A percentile compares a stretch with the other conserved stretches of the same genome.
These are phyloP conservation scores for Macrocybe gigantea DNA, from an alignment of 768 basidiomycete genomes.

Conservation along the genomic window DNA sequence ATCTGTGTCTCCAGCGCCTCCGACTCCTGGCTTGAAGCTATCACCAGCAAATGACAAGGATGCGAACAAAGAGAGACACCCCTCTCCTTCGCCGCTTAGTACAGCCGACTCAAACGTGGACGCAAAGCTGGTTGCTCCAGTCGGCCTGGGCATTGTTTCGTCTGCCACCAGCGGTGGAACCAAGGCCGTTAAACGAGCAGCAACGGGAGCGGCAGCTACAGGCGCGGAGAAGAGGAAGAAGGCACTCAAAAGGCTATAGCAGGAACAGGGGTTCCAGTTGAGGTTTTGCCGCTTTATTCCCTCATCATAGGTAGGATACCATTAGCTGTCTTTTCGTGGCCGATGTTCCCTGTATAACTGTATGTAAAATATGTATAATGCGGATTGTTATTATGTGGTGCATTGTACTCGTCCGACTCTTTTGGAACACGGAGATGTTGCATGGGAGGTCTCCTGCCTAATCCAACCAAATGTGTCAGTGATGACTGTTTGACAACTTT, in stretches of 20 bases:
- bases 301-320: not conserved
- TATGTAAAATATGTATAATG: no score
- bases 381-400: no score
- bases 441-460: no score
- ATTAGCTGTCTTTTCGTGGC: no score
- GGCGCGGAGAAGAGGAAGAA: constrained; percentile 85
- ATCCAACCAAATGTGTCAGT: no score
- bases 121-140: constrained; percentile 24
- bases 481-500: no score
- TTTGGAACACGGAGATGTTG: no score
- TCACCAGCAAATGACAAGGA: constrained; percentile 36
- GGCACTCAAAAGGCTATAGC: constrained; percentile 72
- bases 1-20: constrained; percentile 36
- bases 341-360: no score
- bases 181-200: constrained; percentile 68
- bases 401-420: no score
- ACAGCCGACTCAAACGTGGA: constrained; percentile 68
- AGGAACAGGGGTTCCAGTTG: not conserved
- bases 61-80: constrained; percentile 51
- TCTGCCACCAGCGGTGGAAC: constrained; percentile 30
- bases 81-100: constrained; percentile 63
- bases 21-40: constrained; percentile 31
- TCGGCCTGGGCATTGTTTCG: constrained; percentile 27
- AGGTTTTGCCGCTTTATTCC: not conserved
- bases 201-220: constrained; percentile 41